Base-by-base conservation (phyloP, 2,329 filamentous ascomycete species). In the Diatrype stigma region DNA sequence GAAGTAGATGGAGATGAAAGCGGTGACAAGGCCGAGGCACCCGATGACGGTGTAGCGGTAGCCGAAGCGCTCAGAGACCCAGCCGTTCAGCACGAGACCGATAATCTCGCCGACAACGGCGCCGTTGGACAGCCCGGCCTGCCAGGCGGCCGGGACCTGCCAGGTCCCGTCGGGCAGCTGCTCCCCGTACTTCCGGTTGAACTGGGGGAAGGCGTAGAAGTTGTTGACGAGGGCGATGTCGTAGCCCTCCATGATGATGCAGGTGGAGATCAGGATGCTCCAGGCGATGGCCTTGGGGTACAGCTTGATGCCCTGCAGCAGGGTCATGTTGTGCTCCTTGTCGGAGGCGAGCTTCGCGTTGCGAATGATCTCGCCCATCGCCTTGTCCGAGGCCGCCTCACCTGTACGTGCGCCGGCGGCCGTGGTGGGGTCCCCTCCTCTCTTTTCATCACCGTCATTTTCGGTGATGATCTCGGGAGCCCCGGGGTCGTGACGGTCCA, bases 181-280 rank as follows among this genome's bases (percentile, higher is more conserved):
- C 44, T 74, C 71, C 51, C 81, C 81, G 59, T 82, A 84, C 63
- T 82, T 83, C 57, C 66, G 65, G 58, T 79, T 80, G 67, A 84
- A 84, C 59, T 80, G 76, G 4, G 75, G 72, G 50, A 81, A 80
- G 37, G 78, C 79, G 55, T 79, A 92, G 64, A 94, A 90, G 70
- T 92, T 92, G 73, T 86, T 90, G 61, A 94, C 82, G 48, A 95
- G 74, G 62, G 82, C 85, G 52, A 94, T 77, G 65, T 96, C 90
- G 72, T 92, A 95, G 32, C 89, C 90, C 69, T 96, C 90, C 91
- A 96, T 96, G 62, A 82, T 84, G 63, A 96, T 94, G 66, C 88
- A 92, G 0, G 89, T 93, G n/a, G 87, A 93, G 68, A 96, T 92
- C 52, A 95, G 74, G 47, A 96, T 63, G 60, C 85, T 90, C 89